These are phyloP conservation scores for Aureobasidium lini DNA, from an alignment of 2,329 filamentous ascomycete species.

Conservation along the genomic window DNA sequence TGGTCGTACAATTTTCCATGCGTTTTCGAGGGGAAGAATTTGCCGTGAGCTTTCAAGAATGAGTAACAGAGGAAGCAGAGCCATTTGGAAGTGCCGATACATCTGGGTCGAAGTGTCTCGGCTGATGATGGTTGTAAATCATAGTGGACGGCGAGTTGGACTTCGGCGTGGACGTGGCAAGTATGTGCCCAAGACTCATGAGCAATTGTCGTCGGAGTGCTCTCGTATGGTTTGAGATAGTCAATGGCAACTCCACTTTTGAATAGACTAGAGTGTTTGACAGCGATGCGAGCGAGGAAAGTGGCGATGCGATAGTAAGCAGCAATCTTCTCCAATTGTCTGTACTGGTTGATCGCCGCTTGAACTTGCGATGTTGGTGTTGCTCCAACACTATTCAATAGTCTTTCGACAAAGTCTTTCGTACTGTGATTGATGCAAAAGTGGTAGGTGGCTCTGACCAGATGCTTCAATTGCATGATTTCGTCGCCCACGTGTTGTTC, in stretches of 20 bases:
- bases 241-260: neutral
- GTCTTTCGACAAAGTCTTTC: neutral
- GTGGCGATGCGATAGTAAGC: neutral
- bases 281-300: neutral
- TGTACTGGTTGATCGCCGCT: conserved; percentile 8
- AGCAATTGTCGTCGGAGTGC: neutral
- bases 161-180: conserved; percentile 11
- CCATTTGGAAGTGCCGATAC: conserved; percentile 5
- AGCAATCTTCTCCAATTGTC: conserved; percentile 7
- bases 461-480: neutral
- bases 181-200: conserved; percentile 8
- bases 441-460: neutral
- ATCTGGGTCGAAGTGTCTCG: neutral
- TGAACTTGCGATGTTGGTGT: neutral
- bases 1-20: conserved; percentile 11
- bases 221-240: neutral
- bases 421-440: neutral
- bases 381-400: neutral
- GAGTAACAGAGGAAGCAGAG: conserved; percentile 11
- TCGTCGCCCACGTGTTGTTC: neutral
- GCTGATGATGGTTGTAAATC: neutral
- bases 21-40: neutral
- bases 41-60: neutral
- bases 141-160: conserved; percentile 8
- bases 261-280: neutral